Evolutionary conservation across 495 filamentous ascomycete species (phyloP).

Genomic region (Penicillium riverlandense): DNA sequence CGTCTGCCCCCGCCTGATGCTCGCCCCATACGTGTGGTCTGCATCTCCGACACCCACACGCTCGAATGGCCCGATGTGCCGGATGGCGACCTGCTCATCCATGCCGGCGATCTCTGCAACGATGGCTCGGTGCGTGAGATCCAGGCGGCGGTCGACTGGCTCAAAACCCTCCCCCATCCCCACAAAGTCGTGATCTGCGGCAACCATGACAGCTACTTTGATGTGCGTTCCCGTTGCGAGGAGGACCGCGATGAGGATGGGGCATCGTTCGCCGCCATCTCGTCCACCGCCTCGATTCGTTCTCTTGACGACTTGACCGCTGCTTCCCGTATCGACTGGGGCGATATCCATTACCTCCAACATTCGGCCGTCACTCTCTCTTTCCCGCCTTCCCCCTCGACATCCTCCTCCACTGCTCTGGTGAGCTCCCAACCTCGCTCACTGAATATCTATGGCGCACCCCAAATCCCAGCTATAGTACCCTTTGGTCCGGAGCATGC

Average conservation of each 20-base stretch:
- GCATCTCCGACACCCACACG: constrained; percentile 85
- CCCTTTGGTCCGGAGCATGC: constrained; percentile 54
- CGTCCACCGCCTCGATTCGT: constrained; percentile 33
- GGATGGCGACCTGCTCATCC: constrained; percentile 77
- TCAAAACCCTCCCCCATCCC: constrained; percentile 59
- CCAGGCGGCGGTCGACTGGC: constrained; percentile 74
- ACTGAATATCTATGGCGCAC: constrained; percentile 55
- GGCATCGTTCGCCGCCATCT: constrained; percentile 22
- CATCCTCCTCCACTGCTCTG: constrained; percentile 8
- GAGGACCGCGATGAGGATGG: constrained; percentile 29
- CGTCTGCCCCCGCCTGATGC: constrained; percentile 42
- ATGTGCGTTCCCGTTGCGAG: constrained; percentile 41
- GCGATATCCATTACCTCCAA: constrained; percentile 57
- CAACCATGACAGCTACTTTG: constrained; percentile 86
- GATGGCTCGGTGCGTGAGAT: constrained; percentile 64
- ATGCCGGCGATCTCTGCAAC: constrained; percentile 79
- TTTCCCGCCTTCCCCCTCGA: constrained; percentile 22
- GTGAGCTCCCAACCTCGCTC: constrained; percentile 20
- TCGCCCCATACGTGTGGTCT: constrained; percentile 66
- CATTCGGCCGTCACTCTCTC: constrained; percentile 47
- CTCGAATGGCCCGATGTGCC: constrained; percentile 57
- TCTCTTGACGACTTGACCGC: constrained; percentile 31
- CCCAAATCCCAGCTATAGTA: constrained; percentile 52
- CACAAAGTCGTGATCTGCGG: constrained; percentile 80
- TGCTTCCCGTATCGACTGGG: constrained; percentile 44